phyloP scores from a whole-genome alignment of 1,139 yeast species.

The Pneumocystis wakefieldiae region DNA sequence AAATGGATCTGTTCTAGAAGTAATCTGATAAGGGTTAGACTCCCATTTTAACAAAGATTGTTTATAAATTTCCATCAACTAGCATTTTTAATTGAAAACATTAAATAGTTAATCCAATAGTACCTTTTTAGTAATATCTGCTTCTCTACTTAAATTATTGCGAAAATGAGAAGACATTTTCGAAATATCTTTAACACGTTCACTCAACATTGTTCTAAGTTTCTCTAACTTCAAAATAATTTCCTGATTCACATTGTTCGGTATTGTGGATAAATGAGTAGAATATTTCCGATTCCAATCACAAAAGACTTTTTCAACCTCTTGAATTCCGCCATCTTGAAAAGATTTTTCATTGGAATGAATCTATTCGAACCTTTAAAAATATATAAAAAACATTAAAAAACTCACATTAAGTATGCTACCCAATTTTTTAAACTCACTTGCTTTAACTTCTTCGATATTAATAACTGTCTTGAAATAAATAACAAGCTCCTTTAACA shows the following conservation, averaged over 20 bases:
- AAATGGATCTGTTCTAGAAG: slow-evolving; percentile 61
- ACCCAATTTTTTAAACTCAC: slow-evolving; percentile 63
- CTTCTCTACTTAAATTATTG: background rate
- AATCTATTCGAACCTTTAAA: background rate
- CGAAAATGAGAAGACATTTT: background rate
- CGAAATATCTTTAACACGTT: background rate
- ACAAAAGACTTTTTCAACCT: slow-evolving; percentile 8
- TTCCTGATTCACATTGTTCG: background rate
- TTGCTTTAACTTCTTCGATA: slow-evolving; percentile 73
- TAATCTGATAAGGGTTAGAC: slow-evolving; percentile 24
- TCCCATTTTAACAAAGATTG: slow-evolving; percentile 16
- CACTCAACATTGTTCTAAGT: background rate
- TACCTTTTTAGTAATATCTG: background rate
- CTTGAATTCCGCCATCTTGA: slow-evolving; percentile 41
- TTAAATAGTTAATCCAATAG: slow-evolving; percentile 7
- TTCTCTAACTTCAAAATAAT: background rate
- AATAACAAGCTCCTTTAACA: slow-evolving; percentile 18
- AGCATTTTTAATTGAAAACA: slow-evolving; percentile 3
- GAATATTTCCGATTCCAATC: slow-evolving; percentile 4
- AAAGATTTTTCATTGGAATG: slow-evolving; percentile 28
- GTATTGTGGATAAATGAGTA: background rate
- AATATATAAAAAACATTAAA: slow-evolving; percentile 15
- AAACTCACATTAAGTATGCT: slow-evolving; percentile 46
- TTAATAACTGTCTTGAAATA: slow-evolving; percentile 69
- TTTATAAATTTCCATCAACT: background rate